Base-by-base conservation (phyloP, 1,284 basidiomycete species). In the Cutaneotrichosporon sp. region DNA sequence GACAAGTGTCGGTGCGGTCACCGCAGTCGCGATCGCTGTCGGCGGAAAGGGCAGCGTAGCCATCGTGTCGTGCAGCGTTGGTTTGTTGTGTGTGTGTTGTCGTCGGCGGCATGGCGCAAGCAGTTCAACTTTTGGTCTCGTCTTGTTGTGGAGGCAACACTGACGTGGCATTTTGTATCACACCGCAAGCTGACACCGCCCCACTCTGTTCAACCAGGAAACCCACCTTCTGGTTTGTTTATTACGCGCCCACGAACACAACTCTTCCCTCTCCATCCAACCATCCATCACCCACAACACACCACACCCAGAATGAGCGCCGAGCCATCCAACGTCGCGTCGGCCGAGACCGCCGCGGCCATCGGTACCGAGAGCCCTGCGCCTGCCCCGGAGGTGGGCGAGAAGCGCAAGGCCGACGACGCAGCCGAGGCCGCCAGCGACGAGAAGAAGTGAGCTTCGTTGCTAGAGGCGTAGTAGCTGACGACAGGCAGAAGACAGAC, bases 371-470 rank as follows among this genome's bases (percentile, higher is more conserved):
- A 41, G 51, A 20, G 38, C 33, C 42, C 49, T n/a, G 49, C 39
- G 18, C 35, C 52, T 33, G 47, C 44, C 9, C 41, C 59, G 38
- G 49, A 55, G 40, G 58, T 52, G 21, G 63, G 61, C 36, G 60
- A 61, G 13, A 67, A 67, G 59, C 60, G 65, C 46, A 65, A 65
- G 54, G 62, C 65, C 17, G 66, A 62, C 44, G 65, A 65, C 21
- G 44, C 34, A 22, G 49, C 36, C 17, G 33, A 46, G 9, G 36
- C 39, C 4, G 40, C 21, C n/a, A 49, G 37, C n/a, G 54, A 51
- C 38, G 50, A 58, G 37, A 56, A 60, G 49, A 23, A 56, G 30
- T 54, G 56, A 50, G 51, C 12, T 37, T 7, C 26, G 7, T 18
- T 37, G 36, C 4, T 14, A 37, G 14, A 14, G 4, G 36, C 36